Conservation (phyloP, 495 filamentous ascomycete species). For the Trichocladium uniseriatum region DNA sequence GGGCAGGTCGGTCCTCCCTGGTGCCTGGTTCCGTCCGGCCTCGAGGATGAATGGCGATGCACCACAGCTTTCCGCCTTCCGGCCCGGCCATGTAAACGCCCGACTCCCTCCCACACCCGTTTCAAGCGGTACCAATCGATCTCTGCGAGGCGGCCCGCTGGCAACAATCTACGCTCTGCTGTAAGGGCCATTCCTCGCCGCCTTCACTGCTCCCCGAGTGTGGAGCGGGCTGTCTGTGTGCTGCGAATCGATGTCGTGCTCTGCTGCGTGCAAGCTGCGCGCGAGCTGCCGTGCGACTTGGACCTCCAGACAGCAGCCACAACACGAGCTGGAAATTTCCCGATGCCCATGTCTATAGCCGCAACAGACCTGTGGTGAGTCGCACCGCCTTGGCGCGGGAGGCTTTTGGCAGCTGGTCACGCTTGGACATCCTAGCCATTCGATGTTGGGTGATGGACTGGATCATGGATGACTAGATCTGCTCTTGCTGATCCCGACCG, state of each 20-base stretch:
- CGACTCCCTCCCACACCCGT: conserved; percentile 10
- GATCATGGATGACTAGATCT: not conserved
- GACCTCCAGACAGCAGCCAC: not conserved
- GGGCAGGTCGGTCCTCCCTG: not conserved
- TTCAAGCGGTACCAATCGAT: conserved; percentile 9
- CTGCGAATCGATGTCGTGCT: conserved; percentile 5
- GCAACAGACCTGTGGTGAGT: conserved; percentile 7
- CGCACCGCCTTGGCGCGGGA: conserved; percentile 3
- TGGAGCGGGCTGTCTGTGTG: not conserved
- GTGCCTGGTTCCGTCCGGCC: not conserved
- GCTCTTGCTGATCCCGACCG: not conserved
- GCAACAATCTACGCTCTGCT: not conserved
- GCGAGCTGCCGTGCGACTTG: conserved; percentile 4
- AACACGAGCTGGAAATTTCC: conserved; percentile 11
- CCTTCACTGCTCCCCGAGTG: not conserved
- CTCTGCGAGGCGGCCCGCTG: not conserved
- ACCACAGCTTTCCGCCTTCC: conserved; percentile 7
- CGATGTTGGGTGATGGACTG: too few relatives aligned
- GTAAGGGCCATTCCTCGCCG: not conserved
- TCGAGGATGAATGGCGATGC: conserved; percentile 10
- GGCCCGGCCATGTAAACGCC: conserved; percentile 11
- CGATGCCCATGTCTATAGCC: conserved; percentile 7
- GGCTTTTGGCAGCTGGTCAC: conserved; percentile 2
- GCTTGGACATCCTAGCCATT: not conserved
- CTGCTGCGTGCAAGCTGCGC: not conserved